These are phyloP conservation scores for Sordaria brevicollis DNA, from an alignment of 495 filamentous ascomycete genomes.

Conservation along the genomic window DNA sequence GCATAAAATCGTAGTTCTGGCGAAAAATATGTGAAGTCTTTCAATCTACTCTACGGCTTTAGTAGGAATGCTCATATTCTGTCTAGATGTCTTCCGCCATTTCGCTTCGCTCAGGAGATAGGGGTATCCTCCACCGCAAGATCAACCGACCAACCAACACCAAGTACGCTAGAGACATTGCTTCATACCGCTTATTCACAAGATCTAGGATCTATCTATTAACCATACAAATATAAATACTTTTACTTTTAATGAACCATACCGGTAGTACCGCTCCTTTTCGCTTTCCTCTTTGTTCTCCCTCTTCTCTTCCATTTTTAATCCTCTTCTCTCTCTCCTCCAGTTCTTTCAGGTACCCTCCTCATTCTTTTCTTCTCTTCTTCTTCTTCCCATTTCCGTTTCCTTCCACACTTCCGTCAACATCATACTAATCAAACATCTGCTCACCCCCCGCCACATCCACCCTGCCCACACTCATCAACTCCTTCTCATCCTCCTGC, in stretches of 20 bases:
- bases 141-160: background rate
- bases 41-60: too few relatives aligned
- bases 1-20: too few relatives aligned
- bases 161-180: background rate
- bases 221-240: background rate
- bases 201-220: background rate
- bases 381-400: background rate
- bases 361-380: background rate
- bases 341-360: background rate
- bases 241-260: background rate
- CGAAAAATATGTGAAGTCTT: too few relatives aligned
- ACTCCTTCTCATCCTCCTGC: slow-evolving; percentile 83
- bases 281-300: background rate
- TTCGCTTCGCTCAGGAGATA: background rate
- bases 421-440: slow-evolving; percentile 34
- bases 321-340: background rate
- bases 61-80: background rate
- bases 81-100: background rate
- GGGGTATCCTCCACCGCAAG: background rate
- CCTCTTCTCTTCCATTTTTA: background rate
- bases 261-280: too few relatives aligned
- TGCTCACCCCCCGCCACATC: slow-evolving; percentile 56
- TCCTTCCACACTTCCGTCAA: background rate
- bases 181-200: background rate
- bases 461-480: slow-evolving; percentile 90